Percentiles rank a stretch among this genome's conserved stretches.
phyloP scores from a whole-genome alignment of 1,139 yeast genomes.

The Kodamaea sp. region DNA sequence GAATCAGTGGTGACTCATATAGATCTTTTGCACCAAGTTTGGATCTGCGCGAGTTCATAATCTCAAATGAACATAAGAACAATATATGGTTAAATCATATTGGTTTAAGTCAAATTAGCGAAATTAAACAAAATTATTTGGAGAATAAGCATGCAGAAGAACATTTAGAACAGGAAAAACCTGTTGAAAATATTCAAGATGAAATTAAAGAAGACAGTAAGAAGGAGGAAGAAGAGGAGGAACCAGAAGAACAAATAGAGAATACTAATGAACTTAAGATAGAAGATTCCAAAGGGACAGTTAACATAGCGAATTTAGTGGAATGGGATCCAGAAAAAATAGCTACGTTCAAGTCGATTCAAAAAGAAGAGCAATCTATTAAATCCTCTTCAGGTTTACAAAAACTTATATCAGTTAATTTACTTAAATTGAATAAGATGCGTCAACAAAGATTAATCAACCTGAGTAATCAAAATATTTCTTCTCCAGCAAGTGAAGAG shows the following conservation, averaged over 20 bases:
- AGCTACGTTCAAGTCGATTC: slow-evolving; percentile 25
- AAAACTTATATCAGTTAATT: slow-evolving; percentile 50
- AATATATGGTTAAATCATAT: slow-evolving; percentile 77
- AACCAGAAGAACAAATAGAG: slow-evolving; percentile 10
- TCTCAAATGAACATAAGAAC: slow-evolving; percentile 61
- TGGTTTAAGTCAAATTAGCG: slow-evolving; percentile 52
- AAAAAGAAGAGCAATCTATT: slow-evolving; percentile 25
- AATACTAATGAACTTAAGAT: slow-evolving; percentile 9
- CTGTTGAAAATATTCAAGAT: slow-evolving; percentile 9
- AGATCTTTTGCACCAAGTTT: slow-evolving; percentile 75
- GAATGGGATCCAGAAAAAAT: slow-evolving; percentile 37
- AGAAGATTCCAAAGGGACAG: slow-evolving; percentile 13
- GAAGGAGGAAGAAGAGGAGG: slow-evolving; percentile 9
- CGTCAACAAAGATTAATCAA: slow-evolving; percentile 55
- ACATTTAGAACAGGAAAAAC: slow-evolving; percentile 1
- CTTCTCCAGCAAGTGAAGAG: slow-evolving; percentile 30
- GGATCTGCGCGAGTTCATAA: slow-evolving; percentile 68
- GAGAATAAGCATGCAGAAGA: slow-evolving; percentile 9
- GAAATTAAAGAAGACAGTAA: slow-evolving; percentile 1
- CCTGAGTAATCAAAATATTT: slow-evolving; percentile 27
- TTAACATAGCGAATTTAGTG: slow-evolving; percentile 33
- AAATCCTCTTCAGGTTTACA: slow-evolving; percentile 35
- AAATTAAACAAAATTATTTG: slow-evolving; percentile 29
- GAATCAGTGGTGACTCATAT: slow-evolving; percentile 40
- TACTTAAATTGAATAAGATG: slow-evolving; percentile 57